Evolutionary conservation across 2,329 filamentous ascomycete genomes (phyloP).

Genomic region (Rutstroemia sp.): DNA sequence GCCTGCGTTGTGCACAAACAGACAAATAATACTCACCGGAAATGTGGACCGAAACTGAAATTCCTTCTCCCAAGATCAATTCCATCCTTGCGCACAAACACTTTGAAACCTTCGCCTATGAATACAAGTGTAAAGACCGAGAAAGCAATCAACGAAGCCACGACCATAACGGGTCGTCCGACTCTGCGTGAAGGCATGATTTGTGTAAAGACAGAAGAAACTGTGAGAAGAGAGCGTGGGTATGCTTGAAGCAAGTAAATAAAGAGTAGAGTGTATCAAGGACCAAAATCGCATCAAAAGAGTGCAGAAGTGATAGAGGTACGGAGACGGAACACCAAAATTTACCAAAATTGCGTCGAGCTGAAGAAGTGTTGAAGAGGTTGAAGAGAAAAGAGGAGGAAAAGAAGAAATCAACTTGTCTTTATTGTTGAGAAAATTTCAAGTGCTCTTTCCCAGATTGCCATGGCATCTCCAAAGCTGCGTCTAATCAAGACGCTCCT

Average conservation of each 20-base stretch:
- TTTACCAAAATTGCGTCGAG: conserved; percentile 11
- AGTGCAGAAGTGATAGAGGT: conserved; percentile 8
- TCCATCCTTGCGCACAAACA: conserved; percentile 8
- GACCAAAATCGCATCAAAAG: conserved; percentile 11
- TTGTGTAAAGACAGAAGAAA: conserved; percentile 2
- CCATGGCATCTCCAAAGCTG: not conserved
- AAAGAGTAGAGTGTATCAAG: conserved; percentile 7
- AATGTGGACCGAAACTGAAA: conserved; percentile 1
- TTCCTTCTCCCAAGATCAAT: conserved; percentile 5
- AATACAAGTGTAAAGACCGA: conserved; percentile 21
- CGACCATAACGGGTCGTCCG: conserved; percentile 9
- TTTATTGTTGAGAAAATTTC: not conserved
- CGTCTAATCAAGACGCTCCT: not conserved
- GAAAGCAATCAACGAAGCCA: conserved; percentile 17
- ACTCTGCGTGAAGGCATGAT: conserved; percentile 20
- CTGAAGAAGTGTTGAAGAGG: conserved; percentile 5
- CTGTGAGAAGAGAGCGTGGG: conserved; percentile 1
- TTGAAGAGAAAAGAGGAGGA: not conserved
- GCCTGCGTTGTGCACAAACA: not conserved
- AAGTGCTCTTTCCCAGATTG: conserved; percentile 6
- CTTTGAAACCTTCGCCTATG: conserved; percentile 21
- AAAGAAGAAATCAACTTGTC: not conserved
- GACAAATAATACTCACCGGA: not conserved
- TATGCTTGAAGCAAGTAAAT: conserved; percentile 10
- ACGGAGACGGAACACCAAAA: conserved; percentile 7